Percentiles rank a stretch among this genome's conserved stretches.
Conservation (phyloP, 768 basidiomycete genomes). For the Sutorius australiensis region DNA sequence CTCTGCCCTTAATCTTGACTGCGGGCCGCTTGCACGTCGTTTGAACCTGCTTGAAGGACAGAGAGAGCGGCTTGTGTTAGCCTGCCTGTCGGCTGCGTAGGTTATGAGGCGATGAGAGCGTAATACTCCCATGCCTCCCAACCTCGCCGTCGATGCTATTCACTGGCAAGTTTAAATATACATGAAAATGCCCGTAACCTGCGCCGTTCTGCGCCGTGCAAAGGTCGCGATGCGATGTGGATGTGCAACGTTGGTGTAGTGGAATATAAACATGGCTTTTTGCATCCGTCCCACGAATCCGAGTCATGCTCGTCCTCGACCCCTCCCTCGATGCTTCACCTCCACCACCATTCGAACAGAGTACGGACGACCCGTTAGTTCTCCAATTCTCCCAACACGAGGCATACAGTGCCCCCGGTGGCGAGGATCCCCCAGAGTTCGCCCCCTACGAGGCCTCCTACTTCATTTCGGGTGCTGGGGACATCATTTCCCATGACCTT, state of each 20-base stretch:
- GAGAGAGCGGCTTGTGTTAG: constrained; percentile 7
- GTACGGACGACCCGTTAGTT: constrained; percentile 20
- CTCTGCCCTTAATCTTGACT: constrained; percentile 11
- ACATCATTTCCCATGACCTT: constrained; percentile 65
- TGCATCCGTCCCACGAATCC: not conserved
- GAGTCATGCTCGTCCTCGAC: constrained; percentile 4
- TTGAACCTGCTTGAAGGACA: constrained; percentile 1
- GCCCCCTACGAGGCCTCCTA: constrained; percentile 60
- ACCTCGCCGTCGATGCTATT: constrained; percentile 10
- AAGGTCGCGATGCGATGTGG: not conserved
- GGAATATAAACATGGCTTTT: not conserved
- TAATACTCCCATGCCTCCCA: constrained; percentile 5
- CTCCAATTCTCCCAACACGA: constrained; percentile 23
- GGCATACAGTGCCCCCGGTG: constrained; percentile 26
- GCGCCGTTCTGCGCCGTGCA: not conserved
- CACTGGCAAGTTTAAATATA: not conserved
- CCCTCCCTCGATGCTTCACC: not conserved
- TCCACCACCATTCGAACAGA: constrained; percentile 30
- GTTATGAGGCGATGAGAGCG: constrained; percentile 4
- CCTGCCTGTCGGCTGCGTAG: constrained; percentile 9
- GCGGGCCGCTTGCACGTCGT: constrained; percentile 4
- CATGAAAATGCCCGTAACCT: not conserved
- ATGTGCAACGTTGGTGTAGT: not conserved
- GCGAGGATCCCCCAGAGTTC: constrained; percentile 59
- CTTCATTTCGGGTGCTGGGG: constrained; percentile 43